phyloP scores from a whole-genome alignment of 805 yeast genomes.

The Komagataella pastoris region DNA sequence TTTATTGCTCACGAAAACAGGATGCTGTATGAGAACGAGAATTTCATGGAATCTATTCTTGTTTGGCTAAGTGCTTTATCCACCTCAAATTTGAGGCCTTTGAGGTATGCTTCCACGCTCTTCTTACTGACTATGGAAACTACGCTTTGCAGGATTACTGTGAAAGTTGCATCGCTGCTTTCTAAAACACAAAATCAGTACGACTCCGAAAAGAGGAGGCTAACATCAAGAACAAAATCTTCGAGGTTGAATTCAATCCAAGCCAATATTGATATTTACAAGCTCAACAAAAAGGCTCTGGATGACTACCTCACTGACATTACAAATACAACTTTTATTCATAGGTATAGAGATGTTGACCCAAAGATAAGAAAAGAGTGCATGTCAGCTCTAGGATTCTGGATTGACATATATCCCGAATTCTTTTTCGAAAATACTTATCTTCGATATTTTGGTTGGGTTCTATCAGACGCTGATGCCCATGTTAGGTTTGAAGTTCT shows the following conservation, averaged over 20 bases:
- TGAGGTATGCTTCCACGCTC: conserved; percentile 55
- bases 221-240: conserved; percentile 4
- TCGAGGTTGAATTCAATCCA: conserved; percentile 32
- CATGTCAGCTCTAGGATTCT: conserved; percentile 42
- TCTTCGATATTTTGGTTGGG: conserved; percentile 74
- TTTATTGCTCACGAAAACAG: conserved; percentile 49
- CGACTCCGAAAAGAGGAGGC: conserved; percentile 18
- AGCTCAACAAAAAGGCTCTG: conserved; percentile 36
- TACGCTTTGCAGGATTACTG: conserved; percentile 37
- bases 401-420: conserved; percentile 66
- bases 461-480: conserved; percentile 56
- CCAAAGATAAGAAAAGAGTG: conserved; percentile 61
- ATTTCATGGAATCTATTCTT: conserved; percentile 39
- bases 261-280: conserved; percentile 24
- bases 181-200: conserved; percentile 33
- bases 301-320: conserved; percentile 52
- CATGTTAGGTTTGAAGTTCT: conserved; percentile 55
- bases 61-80: conserved; percentile 72
- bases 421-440: conserved; percentile 55
- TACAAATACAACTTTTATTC: conserved; percentile 52
- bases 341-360: conserved; percentile 73
- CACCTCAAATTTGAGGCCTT: conserved; percentile 53
- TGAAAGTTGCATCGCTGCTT: conserved; percentile 18
- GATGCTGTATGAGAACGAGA: conserved; percentile 29
- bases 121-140: conserved; percentile 48